Conservation (phyloP, 192 early-diverging fungal species). For the Mortierella antarctica region DNA sequence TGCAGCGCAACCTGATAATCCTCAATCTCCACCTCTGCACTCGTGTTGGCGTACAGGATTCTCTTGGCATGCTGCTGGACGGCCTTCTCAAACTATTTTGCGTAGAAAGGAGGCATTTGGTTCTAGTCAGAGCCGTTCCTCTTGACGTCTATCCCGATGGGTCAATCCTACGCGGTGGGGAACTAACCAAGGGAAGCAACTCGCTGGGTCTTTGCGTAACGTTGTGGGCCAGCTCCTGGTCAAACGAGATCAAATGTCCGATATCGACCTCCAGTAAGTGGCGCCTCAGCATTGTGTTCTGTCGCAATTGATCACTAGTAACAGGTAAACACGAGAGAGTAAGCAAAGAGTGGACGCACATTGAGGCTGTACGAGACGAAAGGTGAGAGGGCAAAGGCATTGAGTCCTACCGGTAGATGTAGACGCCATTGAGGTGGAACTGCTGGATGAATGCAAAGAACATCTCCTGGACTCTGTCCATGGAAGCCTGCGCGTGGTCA, state of each 20-base stretch:
- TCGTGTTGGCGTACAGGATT: slow-evolving; percentile 69
- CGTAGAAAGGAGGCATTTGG: background rate
- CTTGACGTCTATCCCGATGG: too few relatives aligned
- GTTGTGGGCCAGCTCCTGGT: slow-evolving; percentile 85
- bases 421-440: slow-evolving; percentile 86
- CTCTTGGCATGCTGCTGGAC: slow-evolving; percentile 80
- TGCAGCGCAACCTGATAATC: slow-evolving; percentile 91
- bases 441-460: slow-evolving; percentile 88
- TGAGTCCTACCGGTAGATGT: slow-evolving; percentile 76
- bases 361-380: background rate
- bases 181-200: slow-evolving; percentile 79
- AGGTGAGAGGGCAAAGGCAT: background rate
- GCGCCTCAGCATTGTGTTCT: slow-evolving; percentile 82
- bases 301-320: slow-evolving; percentile 87
- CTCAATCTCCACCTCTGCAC: slow-evolving; percentile 69
- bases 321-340: background rate
- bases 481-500: slow-evolving; percentile 61
- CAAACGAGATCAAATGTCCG: slow-evolving; percentile 83
- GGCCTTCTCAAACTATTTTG: slow-evolving; percentile 86
- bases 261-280: slow-evolving; percentile 90
- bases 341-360: slow-evolving; percentile 1
- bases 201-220: slow-evolving; percentile 84
- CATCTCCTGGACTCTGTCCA: slow-evolving; percentile 68
- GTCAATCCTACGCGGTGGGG: background rate
- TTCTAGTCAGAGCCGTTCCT: background rate